Conservation (phyloP, 768 basidiomycete species). For the Hysterangium stoloniferum region DNA sequence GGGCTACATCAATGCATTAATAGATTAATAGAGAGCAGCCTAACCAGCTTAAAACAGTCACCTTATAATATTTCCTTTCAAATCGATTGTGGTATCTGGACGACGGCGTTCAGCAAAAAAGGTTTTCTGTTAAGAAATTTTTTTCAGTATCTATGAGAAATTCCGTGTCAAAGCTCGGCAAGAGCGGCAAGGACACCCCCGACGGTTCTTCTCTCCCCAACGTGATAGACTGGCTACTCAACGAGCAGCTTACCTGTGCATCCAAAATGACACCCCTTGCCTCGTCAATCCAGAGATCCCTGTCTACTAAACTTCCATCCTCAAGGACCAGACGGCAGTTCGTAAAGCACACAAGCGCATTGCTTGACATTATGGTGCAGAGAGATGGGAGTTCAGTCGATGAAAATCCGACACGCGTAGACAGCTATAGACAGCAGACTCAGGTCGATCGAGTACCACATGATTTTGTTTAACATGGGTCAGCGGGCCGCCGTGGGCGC, state of each 20-base stretch:
- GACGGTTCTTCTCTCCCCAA: background rate
- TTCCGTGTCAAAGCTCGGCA: too few species aligned
- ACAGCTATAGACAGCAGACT: too few species aligned
- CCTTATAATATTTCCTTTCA: slow-evolving; percentile 74
- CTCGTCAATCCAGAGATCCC: slow-evolving; percentile 80
- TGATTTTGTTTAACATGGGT: too few species aligned
- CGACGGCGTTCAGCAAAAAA: slow-evolving; percentile 57
- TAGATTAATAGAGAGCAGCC: background rate
- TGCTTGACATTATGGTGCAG: slow-evolving; percentile 25
- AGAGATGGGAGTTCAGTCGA: too few species aligned
- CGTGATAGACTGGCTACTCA: background rate
- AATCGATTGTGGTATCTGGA: slow-evolving; percentile 56
- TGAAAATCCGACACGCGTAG: too few species aligned
- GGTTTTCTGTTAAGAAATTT: too few species aligned
- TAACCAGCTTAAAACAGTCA: slow-evolving; percentile 19
- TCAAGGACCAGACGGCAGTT: slow-evolving; percentile 77
- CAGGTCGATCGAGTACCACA: too few species aligned
- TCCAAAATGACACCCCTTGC: slow-evolving; percentile 65
- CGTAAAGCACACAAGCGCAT: slow-evolving; percentile 78
- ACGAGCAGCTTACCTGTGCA: slow-evolving; percentile 45
- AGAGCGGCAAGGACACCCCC: slow-evolving; percentile 10
- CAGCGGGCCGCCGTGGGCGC: too few species aligned
- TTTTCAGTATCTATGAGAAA: too few species aligned
- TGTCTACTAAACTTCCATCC: slow-evolving; percentile 65
- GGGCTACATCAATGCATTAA: slow-evolving; percentile 43